Base-by-base conservation (phyloP, 257 asterid species). In the Haberlea rhodopensis region DNA sequence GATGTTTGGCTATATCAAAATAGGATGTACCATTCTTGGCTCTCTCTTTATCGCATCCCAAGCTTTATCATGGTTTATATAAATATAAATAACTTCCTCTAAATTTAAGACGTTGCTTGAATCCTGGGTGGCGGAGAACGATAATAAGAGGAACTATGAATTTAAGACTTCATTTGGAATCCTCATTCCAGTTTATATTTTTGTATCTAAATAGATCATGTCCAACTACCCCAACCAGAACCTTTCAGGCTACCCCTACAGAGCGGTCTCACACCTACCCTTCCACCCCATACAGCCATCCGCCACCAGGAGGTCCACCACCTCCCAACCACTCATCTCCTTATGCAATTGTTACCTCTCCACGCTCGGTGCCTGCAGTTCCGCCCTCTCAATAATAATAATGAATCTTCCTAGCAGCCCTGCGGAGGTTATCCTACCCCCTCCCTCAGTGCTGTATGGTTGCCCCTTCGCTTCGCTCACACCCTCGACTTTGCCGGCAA, bases 401-500 rank as follows among this genome's bases (percentile, higher is more conserved):
- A 54, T 53, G 80, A 77, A 11, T 76, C 82, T 23, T 88, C 90
- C 3, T 56, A 75, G 0, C 64, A 71, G 46, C 34, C 63, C 1
- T 81, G 82, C 60, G 86, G 82, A 1, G 79, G 81, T 2, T 77
- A 81, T 66, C 71, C 83, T 25, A 28, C 81, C 6, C 73, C 84
- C 71, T 13, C 71, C 81, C 0, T 69, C 78, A 4, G 79, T 75
- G 21, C 82, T 78, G 15, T 79, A 1, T 31, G 85, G 87, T 1
- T 79, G 79, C 78, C 95, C 95, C 98, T 89, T 89, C 73, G 80
- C 85, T 0, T 16, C 89, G 16, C 85, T 85, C 4, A 70, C 75
- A n/a, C 95, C 96, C 10, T 92, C 97, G 16, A n/a, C 81, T 10
- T 89, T 92, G 40, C 96, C 97, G 0, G 94, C 97, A 1, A 97